These are phyloP conservation scores for Posidonia australis DNA, from an alignment of 106 monocot genomes.

Conservation along the genomic window DNA sequence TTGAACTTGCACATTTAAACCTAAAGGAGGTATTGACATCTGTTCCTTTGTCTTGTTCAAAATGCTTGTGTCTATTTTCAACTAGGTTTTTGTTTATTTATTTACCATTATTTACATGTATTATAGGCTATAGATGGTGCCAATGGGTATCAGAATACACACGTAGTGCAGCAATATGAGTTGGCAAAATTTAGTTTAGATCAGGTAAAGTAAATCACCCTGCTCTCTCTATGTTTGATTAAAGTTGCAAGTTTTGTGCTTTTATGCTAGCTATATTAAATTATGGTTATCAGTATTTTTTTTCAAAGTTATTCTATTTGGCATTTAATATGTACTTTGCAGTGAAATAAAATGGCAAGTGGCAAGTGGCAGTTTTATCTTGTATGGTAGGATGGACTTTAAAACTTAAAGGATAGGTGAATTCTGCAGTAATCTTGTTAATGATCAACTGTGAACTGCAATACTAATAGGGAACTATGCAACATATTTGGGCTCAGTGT, in stretches of 20 bases:
- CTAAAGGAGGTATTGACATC: conserved; percentile 42
- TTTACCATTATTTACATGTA: neutral
- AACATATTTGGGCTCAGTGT: too few relatives aligned
- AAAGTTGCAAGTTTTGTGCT: neutral
- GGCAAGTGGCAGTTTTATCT: too few relatives aligned
- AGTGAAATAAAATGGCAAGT: too few relatives aligned
- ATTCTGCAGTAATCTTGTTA: too few relatives aligned
- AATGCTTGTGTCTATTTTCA: neutral
- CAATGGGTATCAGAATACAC: conserved; percentile 91
- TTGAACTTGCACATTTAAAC: conserved; percentile 44
- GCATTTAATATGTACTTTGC: too few relatives aligned
- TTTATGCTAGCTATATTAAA: neutral
- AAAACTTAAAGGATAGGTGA: too few relatives aligned
- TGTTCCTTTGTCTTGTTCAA: neutral
- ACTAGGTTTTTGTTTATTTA: conserved; percentile 2
- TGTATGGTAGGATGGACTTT: too few relatives aligned
- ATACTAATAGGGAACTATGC: too few relatives aligned
- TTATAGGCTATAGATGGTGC: conserved; percentile 79
- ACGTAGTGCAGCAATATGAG: conserved; percentile 64
- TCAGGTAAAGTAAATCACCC: conserved; percentile 37
- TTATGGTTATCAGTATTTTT: too few relatives aligned
- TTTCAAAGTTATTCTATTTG: too few relatives aligned
- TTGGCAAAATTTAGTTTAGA: conserved; percentile 71
- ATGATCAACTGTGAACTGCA: too few relatives aligned
- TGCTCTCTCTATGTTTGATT: neutral